These are phyloP conservation scores for Russula abietina DNA, from an alignment of 768 basidiomycete species.

Conservation along the genomic window DNA sequence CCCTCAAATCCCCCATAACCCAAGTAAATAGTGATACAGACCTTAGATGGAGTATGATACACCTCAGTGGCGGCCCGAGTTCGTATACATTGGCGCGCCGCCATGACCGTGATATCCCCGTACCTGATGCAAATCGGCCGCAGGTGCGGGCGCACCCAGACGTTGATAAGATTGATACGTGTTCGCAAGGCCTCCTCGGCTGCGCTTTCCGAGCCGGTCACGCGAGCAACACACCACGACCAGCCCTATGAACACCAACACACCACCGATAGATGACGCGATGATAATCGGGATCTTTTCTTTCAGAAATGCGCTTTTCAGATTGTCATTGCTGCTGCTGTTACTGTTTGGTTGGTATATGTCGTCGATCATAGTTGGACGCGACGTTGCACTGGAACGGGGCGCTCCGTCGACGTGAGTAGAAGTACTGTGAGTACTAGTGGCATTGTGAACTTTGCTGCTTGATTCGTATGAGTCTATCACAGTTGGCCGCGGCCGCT, in stretches of 20 bases:
- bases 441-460: background rate
- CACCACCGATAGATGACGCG: background rate
- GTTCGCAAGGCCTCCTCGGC: background rate
- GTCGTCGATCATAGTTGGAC: background rate
- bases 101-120: background rate
- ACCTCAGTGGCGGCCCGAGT: background rate
- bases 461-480: background rate
- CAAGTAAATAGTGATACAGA: background rate
- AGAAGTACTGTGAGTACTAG: background rate
- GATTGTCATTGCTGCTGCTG: background rate
- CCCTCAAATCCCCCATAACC: background rate
- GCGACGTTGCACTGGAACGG: background rate
- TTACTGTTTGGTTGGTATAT: background rate
- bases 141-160: background rate
- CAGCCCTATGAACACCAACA: background rate
- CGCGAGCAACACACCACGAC: background rate
- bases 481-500: background rate
- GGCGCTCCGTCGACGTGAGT: background rate
- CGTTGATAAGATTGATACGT: conserved; percentile 8
- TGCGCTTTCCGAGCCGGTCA: background rate
- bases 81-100: background rate
- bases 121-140: background rate
- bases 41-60: background rate
- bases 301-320: background rate
- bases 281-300: background rate